These are phyloP conservation scores for Pseudocercospora eumusae DNA, from an alignment of 2,329 filamentous ascomycete genomes.

Conservation along the genomic window DNA sequence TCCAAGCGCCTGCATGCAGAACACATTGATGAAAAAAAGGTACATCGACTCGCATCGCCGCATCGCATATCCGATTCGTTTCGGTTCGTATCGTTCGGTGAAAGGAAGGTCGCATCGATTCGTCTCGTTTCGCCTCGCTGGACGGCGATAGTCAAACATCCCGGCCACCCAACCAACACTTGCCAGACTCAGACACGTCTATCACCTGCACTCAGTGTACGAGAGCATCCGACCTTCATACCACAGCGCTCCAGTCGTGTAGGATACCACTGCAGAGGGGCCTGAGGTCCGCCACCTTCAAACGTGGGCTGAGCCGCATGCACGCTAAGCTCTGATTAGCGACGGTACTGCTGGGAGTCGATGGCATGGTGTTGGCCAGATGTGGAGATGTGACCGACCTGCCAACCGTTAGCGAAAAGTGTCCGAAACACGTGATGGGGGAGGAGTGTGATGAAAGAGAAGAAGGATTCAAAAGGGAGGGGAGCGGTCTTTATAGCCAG, in stretches of 20 bases:
- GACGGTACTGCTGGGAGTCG: not conserved
- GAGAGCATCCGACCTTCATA: not conserved
- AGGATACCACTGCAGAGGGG: not conserved
- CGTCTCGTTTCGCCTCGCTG: not conserved
- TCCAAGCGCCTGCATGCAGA: not conserved
- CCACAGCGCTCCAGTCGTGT: not conserved
- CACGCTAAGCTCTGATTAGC: not conserved
- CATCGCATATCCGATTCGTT: not conserved
- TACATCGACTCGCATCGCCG: not conserved
- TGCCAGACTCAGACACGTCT: not conserved
- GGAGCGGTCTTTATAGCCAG: not conserved
- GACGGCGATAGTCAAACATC: not conserved
- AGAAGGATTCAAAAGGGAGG: not conserved
- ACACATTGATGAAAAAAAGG: not conserved
- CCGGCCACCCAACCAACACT: not conserved
- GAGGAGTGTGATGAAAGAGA: not conserved
- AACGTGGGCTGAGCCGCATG: not conserved
- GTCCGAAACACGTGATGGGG: not conserved
- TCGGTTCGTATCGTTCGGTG: not conserved
- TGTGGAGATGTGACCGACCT: not conserved
- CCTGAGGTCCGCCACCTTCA: not conserved
- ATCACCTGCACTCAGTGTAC: not conserved
- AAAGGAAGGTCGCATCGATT: not conserved
- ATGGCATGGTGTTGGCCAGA: not conserved
- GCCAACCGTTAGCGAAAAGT: not conserved